A percentile compares a stretch with the other conserved stretches of the same genome.
These are phyloP conservation scores for Aquanectria penicillioides DNA, from an alignment of 2,329 filamentous ascomycete genomes.

Conservation along the genomic window DNA sequence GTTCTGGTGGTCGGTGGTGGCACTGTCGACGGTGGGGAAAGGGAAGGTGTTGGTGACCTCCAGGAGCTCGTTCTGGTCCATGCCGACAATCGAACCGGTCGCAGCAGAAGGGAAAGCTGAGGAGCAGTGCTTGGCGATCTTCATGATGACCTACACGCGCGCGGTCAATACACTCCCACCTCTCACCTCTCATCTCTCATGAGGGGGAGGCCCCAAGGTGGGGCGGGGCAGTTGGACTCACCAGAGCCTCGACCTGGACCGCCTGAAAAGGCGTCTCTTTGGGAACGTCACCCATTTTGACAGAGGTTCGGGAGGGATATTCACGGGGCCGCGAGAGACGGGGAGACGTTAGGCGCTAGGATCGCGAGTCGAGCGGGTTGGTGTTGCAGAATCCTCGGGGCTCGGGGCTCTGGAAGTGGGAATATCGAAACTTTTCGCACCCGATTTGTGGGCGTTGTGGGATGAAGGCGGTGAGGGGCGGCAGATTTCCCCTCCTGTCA, in stretches of 20 bases:
- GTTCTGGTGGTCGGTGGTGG: conserved; percentile 78
- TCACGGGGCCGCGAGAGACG: conserved; percentile 37
- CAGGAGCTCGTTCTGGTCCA: conserved; percentile 84
- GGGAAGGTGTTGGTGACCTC: conserved; percentile 96
- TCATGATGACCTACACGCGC: conserved; percentile 82
- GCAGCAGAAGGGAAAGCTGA: conserved; percentile 87
- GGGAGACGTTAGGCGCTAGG: conserved; percentile 39
- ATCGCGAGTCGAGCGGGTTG: conserved; percentile 39
- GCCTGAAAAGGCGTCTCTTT: conserved; percentile 82
- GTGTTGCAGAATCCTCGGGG: conserved; percentile 41
- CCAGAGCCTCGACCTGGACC: conserved; percentile 94
- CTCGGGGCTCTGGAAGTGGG: conserved; percentile 44
- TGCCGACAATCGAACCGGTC: conserved; percentile 90
- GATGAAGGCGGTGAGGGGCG: conserved; percentile 49
- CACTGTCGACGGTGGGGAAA: conserved; percentile 84
- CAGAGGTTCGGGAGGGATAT: conserved; percentile 36
- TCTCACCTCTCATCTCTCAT: conserved; percentile 36
- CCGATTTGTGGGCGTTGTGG: conserved; percentile 58
- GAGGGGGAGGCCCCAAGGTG: conserved; percentile 45
- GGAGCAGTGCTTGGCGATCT: conserved; percentile 96
- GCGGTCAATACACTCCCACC: conserved; percentile 31
- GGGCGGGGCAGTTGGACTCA: conserved; percentile 62
- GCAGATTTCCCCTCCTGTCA: conserved; percentile 45
- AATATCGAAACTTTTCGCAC: conserved; percentile 57
- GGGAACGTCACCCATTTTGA: conserved; percentile 66